These are phyloP conservation scores for Alternaria metachromatica DNA, from an alignment of 2,329 filamentous ascomycete genomes.

Conservation along the genomic window DNA sequence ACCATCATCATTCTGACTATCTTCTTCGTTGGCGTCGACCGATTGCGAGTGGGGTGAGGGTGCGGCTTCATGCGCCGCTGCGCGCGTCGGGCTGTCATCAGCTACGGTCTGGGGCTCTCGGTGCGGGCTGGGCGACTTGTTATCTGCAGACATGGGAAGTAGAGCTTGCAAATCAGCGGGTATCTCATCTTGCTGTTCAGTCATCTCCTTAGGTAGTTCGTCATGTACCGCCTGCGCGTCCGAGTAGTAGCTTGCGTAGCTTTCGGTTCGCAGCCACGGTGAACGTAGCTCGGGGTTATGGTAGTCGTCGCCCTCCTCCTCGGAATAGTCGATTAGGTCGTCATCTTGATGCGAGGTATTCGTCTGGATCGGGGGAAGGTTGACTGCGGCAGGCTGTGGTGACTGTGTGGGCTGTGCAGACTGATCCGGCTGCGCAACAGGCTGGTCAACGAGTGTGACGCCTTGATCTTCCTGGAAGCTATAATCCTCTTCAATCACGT, in stretches of 20 bases:
- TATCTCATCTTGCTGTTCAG: constrained; percentile 10
- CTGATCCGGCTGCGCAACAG: not conserved
- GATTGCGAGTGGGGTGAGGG: not conserved
- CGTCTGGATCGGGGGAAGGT: not conserved
- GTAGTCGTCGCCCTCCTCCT: constrained; percentile 37
- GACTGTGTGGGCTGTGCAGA: not conserved
- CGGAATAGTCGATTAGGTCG: constrained; percentile 44
- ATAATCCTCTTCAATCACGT: constrained; percentile 37
- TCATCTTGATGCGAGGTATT: constrained; percentile 27
- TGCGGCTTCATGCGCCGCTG: constrained; percentile 2
- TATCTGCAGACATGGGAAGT: not conserved
- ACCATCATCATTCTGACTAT: constrained; percentile 14
- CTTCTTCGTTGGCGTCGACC: constrained; percentile 1
- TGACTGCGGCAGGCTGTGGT: constrained; percentile 3
- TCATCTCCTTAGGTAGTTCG: not conserved
- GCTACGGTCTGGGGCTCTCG: not conserved
- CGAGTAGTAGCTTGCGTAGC: not conserved
- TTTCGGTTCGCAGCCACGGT: not conserved
- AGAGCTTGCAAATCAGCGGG: constrained; percentile 15
- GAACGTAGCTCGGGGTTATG: constrained; percentile 5
- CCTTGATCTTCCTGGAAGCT: constrained; percentile 20
- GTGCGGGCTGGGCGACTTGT: constrained; percentile 7
- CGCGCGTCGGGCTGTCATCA: not conserved
- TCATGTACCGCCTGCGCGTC: not conserved
- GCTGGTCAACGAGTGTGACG: constrained; percentile 9